Percentiles rank a stretch among this genome's conserved stretches.
Conservation (phyloP, 78 protist species). For the Capsaspora owczarzaki region DNA sequence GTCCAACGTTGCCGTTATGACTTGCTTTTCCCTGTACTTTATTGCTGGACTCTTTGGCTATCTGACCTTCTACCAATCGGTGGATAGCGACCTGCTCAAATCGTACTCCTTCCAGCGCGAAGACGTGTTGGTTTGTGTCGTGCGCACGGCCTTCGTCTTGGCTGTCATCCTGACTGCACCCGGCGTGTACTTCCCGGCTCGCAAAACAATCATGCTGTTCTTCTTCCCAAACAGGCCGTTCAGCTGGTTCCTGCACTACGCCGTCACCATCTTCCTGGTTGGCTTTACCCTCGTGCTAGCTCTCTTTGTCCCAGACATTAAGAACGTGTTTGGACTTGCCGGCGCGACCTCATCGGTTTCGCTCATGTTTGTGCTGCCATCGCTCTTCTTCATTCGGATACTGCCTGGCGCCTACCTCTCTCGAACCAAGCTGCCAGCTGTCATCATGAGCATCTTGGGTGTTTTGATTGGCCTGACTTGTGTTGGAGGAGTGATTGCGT, state of each 20-base stretch:
- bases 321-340: not conserved
- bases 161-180: slow-evolving; percentile 8
- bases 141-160: not conserved
- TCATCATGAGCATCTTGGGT: not conserved
- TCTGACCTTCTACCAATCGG: not conserved
- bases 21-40: not conserved
- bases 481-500: not conserved
- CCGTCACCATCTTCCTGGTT: not conserved
- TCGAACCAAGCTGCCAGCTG: not conserved
- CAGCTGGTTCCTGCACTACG: not conserved
- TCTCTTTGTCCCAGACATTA: slow-evolving; percentile 13
- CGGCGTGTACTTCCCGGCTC: not conserved
- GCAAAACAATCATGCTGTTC: not conserved
- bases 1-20: not conserved
- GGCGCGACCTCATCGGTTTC: slow-evolving; percentile 11
- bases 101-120: not conserved
- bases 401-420: not conserved
- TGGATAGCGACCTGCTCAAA: not conserved
- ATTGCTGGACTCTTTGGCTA: slow-evolving; percentile 13
- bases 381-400: not conserved
- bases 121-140: too few relatives aligned
- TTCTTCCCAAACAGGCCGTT: not conserved
- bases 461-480: not conserved
- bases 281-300: not conserved
- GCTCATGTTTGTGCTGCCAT: slow-evolving; percentile 4